A percentile compares a stretch with the other conserved stretches of the same genome.
Conservation (phyloP, 1,139 yeast genomes). For the Yamadazyma blattariae region DNA sequence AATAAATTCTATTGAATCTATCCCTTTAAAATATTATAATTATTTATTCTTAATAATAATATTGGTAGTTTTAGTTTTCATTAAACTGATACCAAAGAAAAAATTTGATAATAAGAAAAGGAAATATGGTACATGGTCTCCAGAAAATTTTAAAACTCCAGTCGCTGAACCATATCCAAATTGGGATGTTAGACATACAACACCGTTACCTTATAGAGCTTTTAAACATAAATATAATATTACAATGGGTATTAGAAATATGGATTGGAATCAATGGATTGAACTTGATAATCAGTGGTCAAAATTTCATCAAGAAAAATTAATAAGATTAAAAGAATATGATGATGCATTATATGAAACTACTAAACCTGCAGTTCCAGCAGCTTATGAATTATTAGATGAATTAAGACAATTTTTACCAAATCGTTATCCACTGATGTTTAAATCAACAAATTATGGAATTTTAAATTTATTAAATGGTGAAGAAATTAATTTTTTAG, state of each 20-base stretch:
- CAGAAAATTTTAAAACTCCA: constrained; percentile 52
- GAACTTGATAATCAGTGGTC: constrained; percentile 65
- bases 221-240: constrained; percentile 54
- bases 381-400: constrained; percentile 54
- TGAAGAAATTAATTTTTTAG: constrained; percentile 30
- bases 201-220: constrained; percentile 61
- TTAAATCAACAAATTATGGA: constrained; percentile 43
- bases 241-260: constrained; percentile 64
- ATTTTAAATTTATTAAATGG: constrained; percentile 52
- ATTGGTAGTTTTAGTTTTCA: constrained; percentile 5
- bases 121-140: constrained; percentile 46
- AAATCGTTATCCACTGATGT: constrained; percentile 55
- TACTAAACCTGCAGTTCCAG: constrained; percentile 48
- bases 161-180: constrained; percentile 41
- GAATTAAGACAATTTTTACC: constrained; percentile 56
- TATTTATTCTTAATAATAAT: constrained; percentile 8
- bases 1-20: background rate
- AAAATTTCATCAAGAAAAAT: constrained; percentile 51
- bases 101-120: constrained; percentile 9
- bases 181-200: constrained; percentile 52
- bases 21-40: constrained; percentile 6
- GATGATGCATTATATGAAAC: constrained; percentile 52
- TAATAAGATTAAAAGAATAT: constrained; percentile 43
- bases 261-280: constrained; percentile 61
- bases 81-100: constrained; percentile 4